These are phyloP conservation scores for Pseudohyphozyma bogoriensis DNA, from an alignment of 768 basidiomycete genomes.

Conservation along the genomic window DNA sequence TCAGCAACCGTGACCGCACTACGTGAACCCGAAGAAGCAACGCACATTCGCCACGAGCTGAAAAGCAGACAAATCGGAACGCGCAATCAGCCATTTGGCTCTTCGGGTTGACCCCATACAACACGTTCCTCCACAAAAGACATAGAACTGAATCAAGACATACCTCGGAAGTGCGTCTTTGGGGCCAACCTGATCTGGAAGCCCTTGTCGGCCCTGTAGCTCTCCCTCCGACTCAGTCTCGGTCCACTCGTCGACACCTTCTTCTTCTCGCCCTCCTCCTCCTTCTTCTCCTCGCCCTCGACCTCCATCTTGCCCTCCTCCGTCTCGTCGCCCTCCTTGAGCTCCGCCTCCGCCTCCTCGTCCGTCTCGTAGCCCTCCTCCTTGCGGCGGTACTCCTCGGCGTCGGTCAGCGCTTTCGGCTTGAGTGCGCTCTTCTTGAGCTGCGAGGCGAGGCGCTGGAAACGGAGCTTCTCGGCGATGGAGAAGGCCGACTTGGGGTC, in stretches of 20 bases:
- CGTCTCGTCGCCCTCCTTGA: neutral
- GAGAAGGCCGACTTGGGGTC: constrained; percentile 25
- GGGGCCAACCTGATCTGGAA: constrained; percentile 21
- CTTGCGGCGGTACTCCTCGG: constrained; percentile 23
- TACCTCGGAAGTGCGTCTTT: constrained; percentile 11
- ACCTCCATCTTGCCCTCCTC: constrained; percentile 10
- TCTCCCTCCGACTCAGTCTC: constrained; percentile 35
- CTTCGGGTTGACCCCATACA: too few species aligned
- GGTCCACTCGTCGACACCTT: constrained; percentile 40
- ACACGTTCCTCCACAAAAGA: too few species aligned
- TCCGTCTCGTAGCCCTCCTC: constrained; percentile 27
- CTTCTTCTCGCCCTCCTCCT: constrained; percentile 1
- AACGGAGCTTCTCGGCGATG: constrained; percentile 20
- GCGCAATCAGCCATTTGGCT: too few species aligned
- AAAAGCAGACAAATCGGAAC: too few species aligned
- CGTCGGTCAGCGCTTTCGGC: constrained; percentile 23
- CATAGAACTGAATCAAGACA: too few species aligned
- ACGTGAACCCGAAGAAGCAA: too few species aligned
- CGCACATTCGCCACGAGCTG: constrained; percentile 2
- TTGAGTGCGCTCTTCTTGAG: constrained; percentile 15
- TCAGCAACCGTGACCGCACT: too few species aligned
- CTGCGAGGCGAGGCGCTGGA: constrained; percentile 5
- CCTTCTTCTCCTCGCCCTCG: constrained; percentile 5
- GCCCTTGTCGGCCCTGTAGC: constrained; percentile 37
- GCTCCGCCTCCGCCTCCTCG: constrained; percentile 21